phyloP scores from a whole-genome alignment of 495 filamentous ascomycete genomes.

The Penicillium egyptiacum region DNA sequence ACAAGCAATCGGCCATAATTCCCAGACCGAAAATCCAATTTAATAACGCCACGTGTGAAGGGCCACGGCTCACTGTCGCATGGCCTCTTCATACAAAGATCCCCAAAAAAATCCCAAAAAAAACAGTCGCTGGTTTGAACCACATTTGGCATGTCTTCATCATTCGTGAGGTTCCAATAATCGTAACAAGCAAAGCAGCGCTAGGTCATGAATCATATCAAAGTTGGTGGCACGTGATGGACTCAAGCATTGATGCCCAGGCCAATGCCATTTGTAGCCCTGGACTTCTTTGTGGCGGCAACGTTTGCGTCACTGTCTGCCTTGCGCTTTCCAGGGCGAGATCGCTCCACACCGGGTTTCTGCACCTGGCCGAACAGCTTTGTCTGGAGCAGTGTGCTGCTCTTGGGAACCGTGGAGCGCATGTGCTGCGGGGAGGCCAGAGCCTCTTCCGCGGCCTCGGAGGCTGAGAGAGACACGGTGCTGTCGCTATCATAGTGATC shows the following conservation, averaged over 20 bases:
- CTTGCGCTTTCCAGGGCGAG: slow-evolving; percentile 56
- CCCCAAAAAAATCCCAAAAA: slow-evolving; percentile 15
- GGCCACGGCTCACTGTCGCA: slow-evolving; percentile 10
- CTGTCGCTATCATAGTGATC: slow-evolving; percentile 71
- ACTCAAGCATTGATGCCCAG: slow-evolving; percentile 59
- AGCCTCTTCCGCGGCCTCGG: slow-evolving; percentile 62
- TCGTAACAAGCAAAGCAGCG: slow-evolving; percentile 28
- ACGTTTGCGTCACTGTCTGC: slow-evolving; percentile 46
- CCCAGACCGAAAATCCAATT: slow-evolving; percentile 15
- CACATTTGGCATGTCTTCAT: slow-evolving; percentile 29
- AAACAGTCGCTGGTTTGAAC: slow-evolving; percentile 20
- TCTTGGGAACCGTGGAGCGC: slow-evolving; percentile 35
- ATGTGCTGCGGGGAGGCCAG: slow-evolving; percentile 15
- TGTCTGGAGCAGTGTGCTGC: slow-evolving; percentile 54
- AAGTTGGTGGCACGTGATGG: slow-evolving; percentile 6
- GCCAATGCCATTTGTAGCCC: slow-evolving; percentile 56
- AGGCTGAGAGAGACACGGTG: slow-evolving; percentile 73
- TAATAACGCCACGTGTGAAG: slow-evolving; percentile 9
- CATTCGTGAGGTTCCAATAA: slow-evolving; percentile 31
- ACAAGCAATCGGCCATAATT: slow-evolving; percentile 7
- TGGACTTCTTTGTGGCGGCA: slow-evolving; percentile 59
- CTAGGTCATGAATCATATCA: slow-evolving; percentile 31
- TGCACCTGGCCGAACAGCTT: slow-evolving; percentile 69
- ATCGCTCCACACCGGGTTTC: slow-evolving; percentile 51
- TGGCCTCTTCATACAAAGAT: slow-evolving; percentile 5